phyloP scores from a whole-genome alignment of 768 basidiomycete species.

The Tricholoma furcatifolium region DNA sequence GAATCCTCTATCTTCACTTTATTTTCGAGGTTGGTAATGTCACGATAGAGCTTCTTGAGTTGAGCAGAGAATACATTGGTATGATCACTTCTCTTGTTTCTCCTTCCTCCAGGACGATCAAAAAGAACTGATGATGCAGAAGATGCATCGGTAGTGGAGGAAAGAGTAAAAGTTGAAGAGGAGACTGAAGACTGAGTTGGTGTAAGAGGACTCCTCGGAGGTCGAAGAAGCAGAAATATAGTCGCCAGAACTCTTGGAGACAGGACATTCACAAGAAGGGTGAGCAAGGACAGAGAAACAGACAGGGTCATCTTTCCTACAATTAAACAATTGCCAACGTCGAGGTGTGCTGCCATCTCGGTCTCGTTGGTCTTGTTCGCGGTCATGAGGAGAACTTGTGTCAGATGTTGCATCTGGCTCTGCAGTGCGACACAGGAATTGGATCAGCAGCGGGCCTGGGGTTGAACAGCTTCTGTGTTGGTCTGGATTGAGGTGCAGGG shows the following conservation, averaged over 20 bases:
- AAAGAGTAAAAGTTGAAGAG: conserved; percentile 71
- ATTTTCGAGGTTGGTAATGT: conserved; percentile 76
- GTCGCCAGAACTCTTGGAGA: conserved; percentile 65
- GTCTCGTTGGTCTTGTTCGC: conserved; percentile 22
- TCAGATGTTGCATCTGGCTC: conserved; percentile 71
- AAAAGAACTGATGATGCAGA: conserved; percentile 72
- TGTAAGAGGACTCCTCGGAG: conserved; percentile 75
- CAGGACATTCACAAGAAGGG: conserved; percentile 42
- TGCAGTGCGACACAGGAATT: conserved; percentile 54
- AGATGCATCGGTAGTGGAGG: conserved; percentile 75
- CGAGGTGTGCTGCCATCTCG: conserved; percentile 33
- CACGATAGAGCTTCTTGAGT: conserved; percentile 82
- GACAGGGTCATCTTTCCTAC: conserved; percentile 87
- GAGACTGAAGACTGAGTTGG: conserved; percentile 63
- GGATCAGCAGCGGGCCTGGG: conserved; percentile 72
- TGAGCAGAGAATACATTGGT: conserved; percentile 66
- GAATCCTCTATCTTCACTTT: conserved; percentile 65
- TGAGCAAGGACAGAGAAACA: conserved; percentile 71
- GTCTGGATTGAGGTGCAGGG: conserved; percentile 33
- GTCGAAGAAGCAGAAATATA: conserved; percentile 74
- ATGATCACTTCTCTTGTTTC: conserved; percentile 52
- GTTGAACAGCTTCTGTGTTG: conserved; percentile 60
- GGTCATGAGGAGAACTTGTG: conserved; percentile 43
- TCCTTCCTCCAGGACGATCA: conserved; percentile 45
- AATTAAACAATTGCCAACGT: conserved; percentile 83